These are phyloP conservation scores for Pleurotus djamor DNA, from an alignment of 768 basidiomycete genomes.

Conservation along the genomic window DNA sequence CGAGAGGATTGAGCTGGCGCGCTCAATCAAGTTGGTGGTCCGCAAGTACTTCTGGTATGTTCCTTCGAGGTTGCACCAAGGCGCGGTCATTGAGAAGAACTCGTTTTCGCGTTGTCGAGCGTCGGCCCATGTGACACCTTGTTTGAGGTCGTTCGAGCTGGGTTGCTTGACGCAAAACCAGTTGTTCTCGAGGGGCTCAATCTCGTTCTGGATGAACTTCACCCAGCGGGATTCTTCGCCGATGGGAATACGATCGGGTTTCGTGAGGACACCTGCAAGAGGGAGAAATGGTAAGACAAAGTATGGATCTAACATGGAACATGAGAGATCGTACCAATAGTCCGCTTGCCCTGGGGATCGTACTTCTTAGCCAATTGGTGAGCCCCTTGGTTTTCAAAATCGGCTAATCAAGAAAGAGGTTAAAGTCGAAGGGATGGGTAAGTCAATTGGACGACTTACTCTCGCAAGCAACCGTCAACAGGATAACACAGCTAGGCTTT, in stretches of 20 bases:
- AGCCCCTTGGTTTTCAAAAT: slow-evolving; percentile 79
- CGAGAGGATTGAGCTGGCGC: slow-evolving; percentile 59
- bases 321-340: slow-evolving; percentile 52
- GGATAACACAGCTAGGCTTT: slow-evolving; percentile 59
- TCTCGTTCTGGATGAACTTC: slow-evolving; percentile 51
- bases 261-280: slow-evolving; percentile 63
- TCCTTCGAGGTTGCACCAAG: slow-evolving; percentile 54
- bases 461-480: slow-evolving; percentile 63
- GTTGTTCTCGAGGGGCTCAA: slow-evolving; percentile 46
- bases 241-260: slow-evolving; percentile 63
- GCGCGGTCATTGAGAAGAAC: slow-evolving; percentile 50
- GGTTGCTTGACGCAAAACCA: slow-evolving; percentile 64
- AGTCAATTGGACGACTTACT: slow-evolving; percentile 34
- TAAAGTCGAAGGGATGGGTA: background rate
- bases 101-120: slow-evolving; percentile 56
- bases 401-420: slow-evolving; percentile 41
- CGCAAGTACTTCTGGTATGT: slow-evolving; percentile 51
- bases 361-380: slow-evolving; percentile 58
- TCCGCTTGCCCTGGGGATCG: slow-evolving; percentile 64
- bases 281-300: background rate
- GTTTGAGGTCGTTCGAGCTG: slow-evolving; percentile 44
- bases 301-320: background rate
- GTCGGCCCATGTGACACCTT: slow-evolving; percentile 54
- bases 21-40: slow-evolving; percentile 53
- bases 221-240: slow-evolving; percentile 61